Evolutionary conservation across 139 green algal genomes (phyloP).

Genomic region (Desmodesmus armatus): DNA sequence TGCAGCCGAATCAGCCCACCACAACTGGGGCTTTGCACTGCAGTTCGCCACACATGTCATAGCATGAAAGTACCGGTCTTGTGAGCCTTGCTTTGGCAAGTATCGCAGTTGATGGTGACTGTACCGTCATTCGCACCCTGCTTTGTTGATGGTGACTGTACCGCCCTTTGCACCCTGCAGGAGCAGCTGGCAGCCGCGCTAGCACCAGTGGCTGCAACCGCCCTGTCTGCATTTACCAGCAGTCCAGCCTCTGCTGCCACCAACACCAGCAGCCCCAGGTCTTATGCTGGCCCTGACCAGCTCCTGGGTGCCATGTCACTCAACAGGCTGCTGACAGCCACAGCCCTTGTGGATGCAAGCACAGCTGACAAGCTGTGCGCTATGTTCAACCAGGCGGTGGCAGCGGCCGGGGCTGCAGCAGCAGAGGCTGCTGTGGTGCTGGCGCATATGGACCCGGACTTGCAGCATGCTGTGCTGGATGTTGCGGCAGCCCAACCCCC

Average conservation of each 20-base stretch:
- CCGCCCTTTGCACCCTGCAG: too few relatives aligned
- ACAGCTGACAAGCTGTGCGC: neutral
- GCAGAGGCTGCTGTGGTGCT: neutral
- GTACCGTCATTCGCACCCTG: too few relatives aligned
- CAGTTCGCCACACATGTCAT: too few relatives aligned
- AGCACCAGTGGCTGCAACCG: neutral
- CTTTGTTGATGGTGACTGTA: too few relatives aligned
- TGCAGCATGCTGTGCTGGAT: constrained; percentile 10
- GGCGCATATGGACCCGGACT: neutral
- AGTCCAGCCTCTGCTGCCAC: too few relatives aligned
- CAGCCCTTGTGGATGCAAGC: neutral
- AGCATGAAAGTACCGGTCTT: too few relatives aligned
- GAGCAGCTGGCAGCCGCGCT: too few relatives aligned
- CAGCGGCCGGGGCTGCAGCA: neutral
- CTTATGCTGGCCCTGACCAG: neutral
- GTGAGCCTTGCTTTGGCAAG: too few relatives aligned
- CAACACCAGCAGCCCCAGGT: neutral
- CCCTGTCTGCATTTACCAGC: neutral
- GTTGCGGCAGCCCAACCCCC: neutral
- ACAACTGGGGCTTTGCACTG: too few relatives aligned
- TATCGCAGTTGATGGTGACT: too few relatives aligned
- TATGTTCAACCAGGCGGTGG: neutral
- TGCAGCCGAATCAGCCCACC: too few relatives aligned
- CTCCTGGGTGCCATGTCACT: constrained; percentile 4
- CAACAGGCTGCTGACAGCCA: constrained; percentile 1